Conservation (phyloP, 1,139 yeast species). For the Arxiozyma telluris region DNA sequence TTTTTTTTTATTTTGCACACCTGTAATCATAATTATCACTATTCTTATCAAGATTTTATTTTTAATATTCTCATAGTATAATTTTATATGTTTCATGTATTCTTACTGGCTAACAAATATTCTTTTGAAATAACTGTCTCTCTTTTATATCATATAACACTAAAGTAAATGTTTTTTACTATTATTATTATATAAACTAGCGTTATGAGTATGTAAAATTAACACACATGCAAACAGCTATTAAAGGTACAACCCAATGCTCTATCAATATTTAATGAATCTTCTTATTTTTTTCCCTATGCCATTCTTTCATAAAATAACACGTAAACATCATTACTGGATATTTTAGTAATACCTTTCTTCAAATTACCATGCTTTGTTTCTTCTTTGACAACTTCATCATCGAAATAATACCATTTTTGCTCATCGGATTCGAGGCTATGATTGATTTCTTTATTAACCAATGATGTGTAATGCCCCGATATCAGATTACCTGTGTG, state of each 20-base stretch:
- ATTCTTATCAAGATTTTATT: neutral
- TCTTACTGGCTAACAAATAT: neutral
- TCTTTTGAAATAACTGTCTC: too few relatives aligned
- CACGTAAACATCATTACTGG: constrained; percentile 62
- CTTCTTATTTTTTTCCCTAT: neutral
- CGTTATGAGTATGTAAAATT: neutral
- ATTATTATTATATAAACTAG: too few relatives aligned
- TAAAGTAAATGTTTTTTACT: too few relatives aligned
- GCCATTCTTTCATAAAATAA: constrained; percentile 50
- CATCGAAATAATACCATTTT: constrained; percentile 69
- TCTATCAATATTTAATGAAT: neutral
- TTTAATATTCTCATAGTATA: neutral
- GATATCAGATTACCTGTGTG: constrained; percentile 63
- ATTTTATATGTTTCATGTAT: neutral
- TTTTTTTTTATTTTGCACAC: neutral
- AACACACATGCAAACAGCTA: neutral
- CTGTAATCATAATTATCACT: neutral
- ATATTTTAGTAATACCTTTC: constrained; percentile 35
- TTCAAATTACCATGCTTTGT: constrained; percentile 41
- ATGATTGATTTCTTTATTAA: constrained; percentile 40
- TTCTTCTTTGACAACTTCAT: constrained; percentile 45
- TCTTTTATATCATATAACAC: too few relatives aligned
- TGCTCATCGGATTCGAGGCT: constrained; percentile 28
- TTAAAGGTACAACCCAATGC: neutral
- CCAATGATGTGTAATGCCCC: constrained; percentile 67